phyloP scores from a whole-genome alignment of 2,329 filamentous ascomycete species.

The Parascedosporium putredinis region DNA sequence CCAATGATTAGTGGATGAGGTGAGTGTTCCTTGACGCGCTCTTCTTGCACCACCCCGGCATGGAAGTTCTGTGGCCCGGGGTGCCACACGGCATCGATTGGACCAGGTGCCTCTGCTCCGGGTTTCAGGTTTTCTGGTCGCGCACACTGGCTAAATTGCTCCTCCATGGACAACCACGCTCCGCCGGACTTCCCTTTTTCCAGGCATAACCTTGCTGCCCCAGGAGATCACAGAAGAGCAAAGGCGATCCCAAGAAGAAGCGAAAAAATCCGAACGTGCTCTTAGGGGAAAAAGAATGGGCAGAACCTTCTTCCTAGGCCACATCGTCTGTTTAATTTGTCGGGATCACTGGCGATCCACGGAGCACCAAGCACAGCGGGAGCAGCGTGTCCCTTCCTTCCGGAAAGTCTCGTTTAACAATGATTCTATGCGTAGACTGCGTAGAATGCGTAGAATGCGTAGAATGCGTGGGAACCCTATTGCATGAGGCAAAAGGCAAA shows the following conservation, averaged over 20 bases:
- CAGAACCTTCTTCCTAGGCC: no score
- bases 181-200: background rate
- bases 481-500: no score
- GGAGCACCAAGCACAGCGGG: background rate
- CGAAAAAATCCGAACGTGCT: background rate
- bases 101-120: background rate
- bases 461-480: no score
- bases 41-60: background rate
- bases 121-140: slow-evolving; percentile 7
- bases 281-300: no score
- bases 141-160: slow-evolving; percentile 3
- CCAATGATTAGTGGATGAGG: background rate
- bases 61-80: background rate
- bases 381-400: background rate
- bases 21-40: background rate
- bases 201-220: background rate
- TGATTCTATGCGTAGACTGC: no score
- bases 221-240: background rate
- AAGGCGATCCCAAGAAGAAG: background rate
- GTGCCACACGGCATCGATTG: background rate
- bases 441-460: no score
- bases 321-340: no score
- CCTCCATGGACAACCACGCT: background rate
- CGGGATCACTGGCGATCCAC: background rate
- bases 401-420: no score